These are phyloP conservation scores for Arabidopsis thaliana DNA, from an alignment of 345 rosid genomes.

Conservation along the genomic window TAIR10.1 NC_003070.9:6371001-6371500, in stretches of 20 bases:
- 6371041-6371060: slow-evolving; percentile 8
- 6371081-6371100: slow-evolving; percentile 54
- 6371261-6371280: slow-evolving; percentile 9
- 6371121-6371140: slow-evolving; percentile 93
- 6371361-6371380: slow-evolving; percentile 95
- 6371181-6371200: slow-evolving; percentile 60
- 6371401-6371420: slow-evolving; percentile 25
- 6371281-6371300: slow-evolving; percentile 88
- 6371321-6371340: slow-evolving; percentile 84
- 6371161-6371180: slow-evolving; percentile 97
- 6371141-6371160: slow-evolving; percentile 97
- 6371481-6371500: background rate
- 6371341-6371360: slow-evolving; percentile 86
- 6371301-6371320: slow-evolving; percentile 94
- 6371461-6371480: slow-evolving; percentile 3
- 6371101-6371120: slow-evolving; percentile 91
- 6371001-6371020: slow-evolving; percentile 7
- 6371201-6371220: slow-evolving; percentile 26
- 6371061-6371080: background rate
- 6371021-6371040: background rate
- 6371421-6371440: background rate
- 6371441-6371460: slow-evolving; percentile 25
- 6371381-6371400: slow-evolving; percentile 72
- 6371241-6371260: slow-evolving; percentile 2
- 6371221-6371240: slow-evolving; percentile 1